A percentile compares a stretch with the other conserved stretches of the same genome.
phyloP scores from a whole-genome alignment of 257 asterid genomes.

The Jasminum sambac region DNA sequence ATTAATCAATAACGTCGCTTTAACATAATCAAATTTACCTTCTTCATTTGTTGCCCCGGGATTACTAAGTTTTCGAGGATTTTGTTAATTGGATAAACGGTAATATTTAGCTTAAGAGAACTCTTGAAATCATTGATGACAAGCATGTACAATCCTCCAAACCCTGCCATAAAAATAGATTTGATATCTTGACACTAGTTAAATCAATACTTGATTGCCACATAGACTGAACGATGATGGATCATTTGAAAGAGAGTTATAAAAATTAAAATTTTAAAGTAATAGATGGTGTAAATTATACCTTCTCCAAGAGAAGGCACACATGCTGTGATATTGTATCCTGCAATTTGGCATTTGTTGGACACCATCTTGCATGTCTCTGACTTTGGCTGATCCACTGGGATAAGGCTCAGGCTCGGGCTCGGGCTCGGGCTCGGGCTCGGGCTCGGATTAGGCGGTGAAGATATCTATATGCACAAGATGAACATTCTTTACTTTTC shows the following conservation, averaged over 20 bases:
- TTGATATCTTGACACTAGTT: background rate
- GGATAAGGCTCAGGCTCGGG: conserved; percentile 28
- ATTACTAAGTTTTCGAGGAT: conserved; percentile 21
- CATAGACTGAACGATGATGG: background rate
- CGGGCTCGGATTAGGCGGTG: conserved; percentile 32
- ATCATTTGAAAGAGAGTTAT: background rate
- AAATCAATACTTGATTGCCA: background rate
- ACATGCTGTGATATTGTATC: conserved; percentile 50
- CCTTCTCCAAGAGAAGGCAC: conserved; percentile 39
- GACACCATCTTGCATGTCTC: conserved; percentile 32
- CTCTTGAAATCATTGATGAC: conserved; percentile 31
- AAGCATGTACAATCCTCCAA: conserved; percentile 20
- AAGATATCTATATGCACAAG: conserved; percentile 26
- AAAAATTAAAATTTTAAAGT: background rate
- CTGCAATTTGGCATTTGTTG: conserved; percentile 43
- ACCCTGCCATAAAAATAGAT: conserved; percentile 23
- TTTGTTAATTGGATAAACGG: conserved; percentile 24
- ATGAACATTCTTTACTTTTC: background rate
- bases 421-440: conserved; percentile 18
- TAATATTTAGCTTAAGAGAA: conserved; percentile 23
- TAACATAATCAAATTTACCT: no score
- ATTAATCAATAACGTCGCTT: no score
- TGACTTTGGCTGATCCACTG: conserved; percentile 6
- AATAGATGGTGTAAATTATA: conserved; percentile 9
- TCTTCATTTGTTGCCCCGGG: conserved; percentile 37